Evolutionary conservation across 495 filamentous ascomycete genomes (phyloP).

Genomic region (Tuber microsphaerosporum): DNA sequence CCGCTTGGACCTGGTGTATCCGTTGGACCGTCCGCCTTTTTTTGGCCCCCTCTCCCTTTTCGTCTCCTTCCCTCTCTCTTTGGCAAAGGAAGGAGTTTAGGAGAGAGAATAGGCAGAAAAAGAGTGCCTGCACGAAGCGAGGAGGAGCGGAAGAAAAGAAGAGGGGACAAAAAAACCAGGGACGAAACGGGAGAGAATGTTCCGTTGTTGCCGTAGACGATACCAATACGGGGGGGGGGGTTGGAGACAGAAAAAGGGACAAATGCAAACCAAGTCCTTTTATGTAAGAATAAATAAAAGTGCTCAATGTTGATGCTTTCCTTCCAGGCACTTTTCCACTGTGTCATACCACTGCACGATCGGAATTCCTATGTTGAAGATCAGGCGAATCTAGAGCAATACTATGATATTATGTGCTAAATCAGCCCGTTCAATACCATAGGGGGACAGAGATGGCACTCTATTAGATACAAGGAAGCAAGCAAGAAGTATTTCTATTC

Average conservation of each 20-base stretch:
- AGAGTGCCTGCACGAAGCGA: not conserved
- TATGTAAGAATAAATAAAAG: not conserved
- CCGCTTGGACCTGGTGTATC: not conserved
- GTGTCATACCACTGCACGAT: not conserved
- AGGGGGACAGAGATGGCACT: not conserved
- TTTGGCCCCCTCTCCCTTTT: not conserved
- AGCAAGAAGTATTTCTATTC: not conserved
- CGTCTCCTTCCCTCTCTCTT: not conserved
- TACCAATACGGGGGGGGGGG: not conserved
- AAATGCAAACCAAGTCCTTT: not conserved
- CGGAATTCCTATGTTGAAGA: not conserved
- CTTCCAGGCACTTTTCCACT: not conserved
- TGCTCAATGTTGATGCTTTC: not conserved
- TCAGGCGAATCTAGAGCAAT: not conserved
- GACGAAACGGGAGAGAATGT: not conserved
- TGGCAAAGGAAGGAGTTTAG: not conserved
- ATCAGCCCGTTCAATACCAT: not conserved
- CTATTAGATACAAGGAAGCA: not conserved
- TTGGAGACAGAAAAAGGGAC: not conserved
- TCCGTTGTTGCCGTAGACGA: not conserved
- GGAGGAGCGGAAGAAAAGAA: constrained; percentile 1
- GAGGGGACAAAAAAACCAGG: not conserved
- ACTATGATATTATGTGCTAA: not conserved
- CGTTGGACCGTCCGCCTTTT: not conserved
- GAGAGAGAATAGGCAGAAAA: not conserved